Conservation (phyloP, 768 basidiomycete genomes). For the Lentinula lateritia region DNA sequence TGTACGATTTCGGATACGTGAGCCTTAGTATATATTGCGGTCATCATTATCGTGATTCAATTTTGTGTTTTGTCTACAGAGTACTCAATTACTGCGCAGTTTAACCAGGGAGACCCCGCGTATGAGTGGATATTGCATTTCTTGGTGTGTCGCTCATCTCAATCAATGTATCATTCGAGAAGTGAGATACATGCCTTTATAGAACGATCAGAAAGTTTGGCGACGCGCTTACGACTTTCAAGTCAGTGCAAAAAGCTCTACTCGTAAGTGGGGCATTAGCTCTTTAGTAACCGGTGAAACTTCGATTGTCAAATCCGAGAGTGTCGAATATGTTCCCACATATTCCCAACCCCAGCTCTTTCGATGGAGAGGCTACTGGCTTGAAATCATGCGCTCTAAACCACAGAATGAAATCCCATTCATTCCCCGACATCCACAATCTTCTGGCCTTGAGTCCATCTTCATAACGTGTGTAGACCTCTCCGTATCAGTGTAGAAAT, state of each 20-base stretch:
- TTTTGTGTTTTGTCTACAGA: slow-evolving; percentile 18
- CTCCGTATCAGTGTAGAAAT: neutral
- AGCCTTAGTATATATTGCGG: slow-evolving; percentile 7
- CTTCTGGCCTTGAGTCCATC: slow-evolving; percentile 7
- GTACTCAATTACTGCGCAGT: slow-evolving; percentile 38
- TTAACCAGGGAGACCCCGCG: slow-evolving; percentile 40
- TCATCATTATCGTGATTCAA: neutral
- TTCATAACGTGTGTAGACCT: slow-evolving; percentile 26
- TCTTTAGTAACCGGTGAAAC: neutral
- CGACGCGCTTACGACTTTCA: slow-evolving; percentile 32
- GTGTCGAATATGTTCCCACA: slow-evolving; percentile 38
- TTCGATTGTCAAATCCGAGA: neutral
- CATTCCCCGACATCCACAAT: neutral
- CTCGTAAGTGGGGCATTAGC: slow-evolving; percentile 28
- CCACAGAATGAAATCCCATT: neutral
- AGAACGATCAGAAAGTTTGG: slow-evolving; percentile 42
- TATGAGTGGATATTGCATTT: slow-evolving; percentile 46
- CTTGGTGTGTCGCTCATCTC: slow-evolving; percentile 24
- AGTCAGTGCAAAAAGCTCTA: slow-evolving; percentile 34
- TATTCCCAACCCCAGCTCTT: slow-evolving; percentile 36
- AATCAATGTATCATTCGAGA: neutral
- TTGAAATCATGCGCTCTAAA: slow-evolving; percentile 25
- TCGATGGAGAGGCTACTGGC: slow-evolving; percentile 38
- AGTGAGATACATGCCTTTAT: neutral
- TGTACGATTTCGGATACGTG: slow-evolving; percentile 33